A percentile compares a stretch with the other conserved stretches of the same genome.
Evolutionary conservation across 1,284 basidiomycete species (phyloP).

Genomic region (Apiotrichum akiyoshidainum): DNA sequence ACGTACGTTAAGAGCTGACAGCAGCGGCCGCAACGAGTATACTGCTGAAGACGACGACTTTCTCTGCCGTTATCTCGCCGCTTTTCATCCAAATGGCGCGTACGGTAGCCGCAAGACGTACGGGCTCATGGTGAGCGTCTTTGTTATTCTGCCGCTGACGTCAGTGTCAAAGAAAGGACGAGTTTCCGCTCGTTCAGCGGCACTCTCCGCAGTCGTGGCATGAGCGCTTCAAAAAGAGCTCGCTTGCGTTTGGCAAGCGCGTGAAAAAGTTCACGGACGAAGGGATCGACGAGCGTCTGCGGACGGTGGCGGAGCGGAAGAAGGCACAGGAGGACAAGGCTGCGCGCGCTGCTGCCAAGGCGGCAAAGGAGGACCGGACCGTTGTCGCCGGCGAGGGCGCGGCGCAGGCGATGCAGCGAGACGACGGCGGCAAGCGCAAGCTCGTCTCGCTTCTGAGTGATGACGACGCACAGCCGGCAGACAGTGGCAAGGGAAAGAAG

Average conservation of each 20-base stretch:
- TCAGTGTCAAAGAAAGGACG: background rate
- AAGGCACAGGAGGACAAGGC: conserved; percentile 7
- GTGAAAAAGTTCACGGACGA: conserved; percentile 17
- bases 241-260: conserved; percentile 20
- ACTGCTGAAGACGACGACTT: conserved; percentile 44
- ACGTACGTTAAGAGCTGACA: background rate
- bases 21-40: conserved; percentile 40
- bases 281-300: conserved; percentile 30
- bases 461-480: background rate
- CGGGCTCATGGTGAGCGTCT: conserved; percentile 28
- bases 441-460: too few species aligned
- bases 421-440: too few species aligned
- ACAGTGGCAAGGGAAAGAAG: background rate
- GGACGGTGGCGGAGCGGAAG: conserved; percentile 28
- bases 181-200: conserved; percentile 26
- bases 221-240: conserved; percentile 44
- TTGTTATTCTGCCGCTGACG: conserved; percentile 2
- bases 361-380: too few species aligned
- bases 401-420: too few species aligned
- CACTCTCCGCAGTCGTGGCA: conserved; percentile 46
- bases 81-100: conserved; percentile 27
- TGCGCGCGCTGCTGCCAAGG: conserved; percentile 1
- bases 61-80: conserved; percentile 41
- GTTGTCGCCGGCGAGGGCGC: too few species aligned
- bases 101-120: conserved; percentile 42